A percentile compares a stretch with the other conserved stretches of the same genome.
Conservation (phyloP, 2,329 filamentous ascomycete species). For the Eutypa lata region DNA sequence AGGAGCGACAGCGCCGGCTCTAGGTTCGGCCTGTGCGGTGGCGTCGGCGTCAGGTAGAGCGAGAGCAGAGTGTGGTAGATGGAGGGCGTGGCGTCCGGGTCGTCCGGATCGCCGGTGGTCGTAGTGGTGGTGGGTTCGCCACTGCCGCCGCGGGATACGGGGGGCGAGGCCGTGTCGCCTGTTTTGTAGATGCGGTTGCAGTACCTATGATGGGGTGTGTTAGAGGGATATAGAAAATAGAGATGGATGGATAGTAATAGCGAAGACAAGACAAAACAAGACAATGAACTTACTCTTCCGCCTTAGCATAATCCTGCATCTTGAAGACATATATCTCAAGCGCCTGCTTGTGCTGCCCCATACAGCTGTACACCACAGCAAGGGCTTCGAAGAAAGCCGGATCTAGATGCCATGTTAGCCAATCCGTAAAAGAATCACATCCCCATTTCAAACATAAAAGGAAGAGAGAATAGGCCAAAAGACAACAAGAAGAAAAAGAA, state of each 20-base stretch:
- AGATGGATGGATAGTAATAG: too few species aligned
- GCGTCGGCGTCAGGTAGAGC: conserved; percentile 80
- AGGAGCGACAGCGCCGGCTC: conserved; percentile 80
- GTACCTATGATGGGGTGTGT: too few species aligned
- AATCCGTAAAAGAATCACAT: neutral
- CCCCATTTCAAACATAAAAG: too few species aligned
- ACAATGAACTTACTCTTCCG: conserved; percentile 75
- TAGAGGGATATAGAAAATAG: too few species aligned
- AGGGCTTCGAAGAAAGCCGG: conserved; percentile 83
- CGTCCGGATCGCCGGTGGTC: conserved; percentile 39
- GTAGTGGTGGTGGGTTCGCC: conserved; percentile 12
- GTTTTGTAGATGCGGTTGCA: conserved; percentile 81
- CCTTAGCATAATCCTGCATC: conserved; percentile 80
- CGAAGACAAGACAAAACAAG: conserved; percentile 6
- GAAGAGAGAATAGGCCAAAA: neutral
- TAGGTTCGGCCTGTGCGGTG: conserved; percentile 69
- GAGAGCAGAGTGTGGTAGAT: conserved; percentile 92
- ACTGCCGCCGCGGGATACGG: conserved; percentile 27
- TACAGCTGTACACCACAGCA: conserved; percentile 87
- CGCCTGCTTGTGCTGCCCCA: conserved; percentile 93
- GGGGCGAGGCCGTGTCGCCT: conserved; percentile 36
- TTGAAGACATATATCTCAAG: conserved; percentile 98
- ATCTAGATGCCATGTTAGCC: conserved; percentile 49
- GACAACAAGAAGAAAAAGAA: conserved; percentile 14
- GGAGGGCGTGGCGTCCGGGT: conserved; percentile 57